phyloP scores from a whole-genome alignment of 306 rosid species.

The Alnus glutinosa region DNA sequence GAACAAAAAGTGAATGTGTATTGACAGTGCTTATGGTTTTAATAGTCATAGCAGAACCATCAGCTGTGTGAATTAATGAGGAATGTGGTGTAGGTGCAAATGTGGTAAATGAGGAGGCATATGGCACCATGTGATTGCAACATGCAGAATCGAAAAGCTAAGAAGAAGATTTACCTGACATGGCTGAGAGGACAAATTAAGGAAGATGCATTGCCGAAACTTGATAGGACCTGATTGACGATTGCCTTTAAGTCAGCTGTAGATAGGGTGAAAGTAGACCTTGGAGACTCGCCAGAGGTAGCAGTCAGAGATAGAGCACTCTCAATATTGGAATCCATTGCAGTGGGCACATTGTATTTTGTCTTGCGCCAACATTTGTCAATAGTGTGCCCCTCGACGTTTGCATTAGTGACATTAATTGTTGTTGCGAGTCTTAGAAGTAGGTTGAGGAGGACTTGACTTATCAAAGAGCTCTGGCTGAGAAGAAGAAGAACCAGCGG shows the following conservation, averaged over 20 bases:
- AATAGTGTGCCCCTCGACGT: background rate
- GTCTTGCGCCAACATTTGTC: background rate
- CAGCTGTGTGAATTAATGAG: no score
- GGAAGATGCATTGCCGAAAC: background rate
- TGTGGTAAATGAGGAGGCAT: no score
- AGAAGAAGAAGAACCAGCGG: background rate
- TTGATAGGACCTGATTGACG: background rate
- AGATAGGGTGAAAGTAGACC: background rate
- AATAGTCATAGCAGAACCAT: no score
- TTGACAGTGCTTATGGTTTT: no score
- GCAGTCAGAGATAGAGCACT: background rate
- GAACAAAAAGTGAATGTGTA: background rate
- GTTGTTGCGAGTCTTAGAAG: background rate
- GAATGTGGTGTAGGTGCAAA: no score
- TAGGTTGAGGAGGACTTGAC: background rate
- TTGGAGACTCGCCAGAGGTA: background rate
- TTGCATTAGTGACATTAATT: background rate
- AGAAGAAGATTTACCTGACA: no score
- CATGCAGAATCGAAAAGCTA: no score
- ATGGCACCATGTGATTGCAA: no score
- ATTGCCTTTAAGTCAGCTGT: background rate
- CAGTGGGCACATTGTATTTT: background rate
- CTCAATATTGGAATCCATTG: background rate
- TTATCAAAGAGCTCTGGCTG: background rate
- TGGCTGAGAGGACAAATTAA: no score